Base-by-base conservation (phyloP, 164 flowering plant species). In the Malania oleifera region DNA sequence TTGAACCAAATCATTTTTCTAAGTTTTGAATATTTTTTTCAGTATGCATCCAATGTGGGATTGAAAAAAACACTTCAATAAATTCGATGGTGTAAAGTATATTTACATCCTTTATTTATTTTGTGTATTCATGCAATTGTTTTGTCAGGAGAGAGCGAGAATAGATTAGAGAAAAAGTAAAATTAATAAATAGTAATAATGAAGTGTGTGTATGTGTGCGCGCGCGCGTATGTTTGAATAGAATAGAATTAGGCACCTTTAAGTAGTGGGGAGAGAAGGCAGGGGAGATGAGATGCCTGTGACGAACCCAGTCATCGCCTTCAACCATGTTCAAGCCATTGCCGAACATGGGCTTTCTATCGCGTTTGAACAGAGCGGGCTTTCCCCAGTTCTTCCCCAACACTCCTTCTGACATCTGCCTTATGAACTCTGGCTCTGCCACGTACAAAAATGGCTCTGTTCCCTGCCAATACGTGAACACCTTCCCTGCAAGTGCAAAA, bases 331-430 rank as follows among this genome's bases (percentile, higher is more conserved):
- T 57, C 53, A 93, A 66, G 10, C 98, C 98, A 44, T 75, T 71
- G 0, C 98, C 98, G 57, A 93, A 93, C 98, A 93, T 75, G 19
- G 98, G 82, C 2, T 72, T 62, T 46, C 98, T 75, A 52, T 93
- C 98, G 13, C 62, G 45, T 66, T 72, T 89, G 28, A 89, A 89
- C 54, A 93, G 91, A 11, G n/a, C 56, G 0, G 97, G 98, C 65
- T 93, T 93, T 23, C 98, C 98, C 98, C 97, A 93, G 31, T 70
- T 71, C 72, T 81, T 93, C 7, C 75, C 85, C 74, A 67, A 37
- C 0, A 86, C 82, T 2, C 74, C 81, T 6, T 77, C 52, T 0
- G 85, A 64, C 77, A 86, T 77, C 57, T 62, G 64, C 63, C 72
- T 87, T 17, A 89, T 55, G 41, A 89, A 86, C 65, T 82, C 91